Percentiles rank a stretch among this genome's conserved stretches.
Conservation (phyloP, 2,329 filamentous ascomycete species). For the Colletotrichum zoysiae region DNA sequence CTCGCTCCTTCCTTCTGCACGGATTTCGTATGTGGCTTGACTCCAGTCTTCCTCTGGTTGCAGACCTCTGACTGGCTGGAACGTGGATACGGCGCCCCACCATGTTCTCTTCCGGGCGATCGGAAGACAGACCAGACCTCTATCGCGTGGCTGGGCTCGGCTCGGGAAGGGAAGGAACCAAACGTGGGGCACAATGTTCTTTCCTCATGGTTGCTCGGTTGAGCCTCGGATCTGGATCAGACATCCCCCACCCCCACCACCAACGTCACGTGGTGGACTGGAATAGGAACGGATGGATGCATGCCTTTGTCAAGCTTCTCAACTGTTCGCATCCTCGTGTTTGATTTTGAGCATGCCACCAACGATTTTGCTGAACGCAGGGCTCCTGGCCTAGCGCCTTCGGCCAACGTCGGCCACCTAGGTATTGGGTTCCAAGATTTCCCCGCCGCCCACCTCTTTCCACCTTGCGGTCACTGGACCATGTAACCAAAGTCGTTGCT, state of each 20-base stretch:
- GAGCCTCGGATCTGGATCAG: constrained; percentile 29
- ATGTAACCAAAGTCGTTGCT: no score
- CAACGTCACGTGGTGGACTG: constrained; percentile 10
- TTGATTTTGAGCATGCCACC: background rate
- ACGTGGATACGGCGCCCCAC: background rate
- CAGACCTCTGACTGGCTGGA: constrained; percentile 28
- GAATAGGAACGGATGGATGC: no score
- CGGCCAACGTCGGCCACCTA: background rate
- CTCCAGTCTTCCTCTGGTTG: constrained; percentile 2
- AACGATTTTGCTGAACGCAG: no score
- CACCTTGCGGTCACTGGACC: no score
- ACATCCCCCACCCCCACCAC: no score
- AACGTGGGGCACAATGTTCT: constrained; percentile 5
- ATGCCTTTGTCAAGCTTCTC: background rate
- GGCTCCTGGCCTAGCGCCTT: background rate
- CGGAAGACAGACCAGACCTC: constrained; percentile 10
- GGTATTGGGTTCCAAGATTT: background rate
- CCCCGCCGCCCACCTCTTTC: no score
- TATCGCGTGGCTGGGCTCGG: constrained; percentile 13
- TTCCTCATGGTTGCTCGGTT: constrained; percentile 11
- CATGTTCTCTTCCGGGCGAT: constrained; percentile 16
- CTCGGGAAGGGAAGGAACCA: constrained; percentile 41
- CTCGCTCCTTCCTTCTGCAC: background rate
- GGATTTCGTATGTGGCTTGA: constrained; percentile 31
- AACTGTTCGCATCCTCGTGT: background rate